phyloP scores from a whole-genome alignment of 768 basidiomycete species.

The Saitozyma sp. region DNA sequence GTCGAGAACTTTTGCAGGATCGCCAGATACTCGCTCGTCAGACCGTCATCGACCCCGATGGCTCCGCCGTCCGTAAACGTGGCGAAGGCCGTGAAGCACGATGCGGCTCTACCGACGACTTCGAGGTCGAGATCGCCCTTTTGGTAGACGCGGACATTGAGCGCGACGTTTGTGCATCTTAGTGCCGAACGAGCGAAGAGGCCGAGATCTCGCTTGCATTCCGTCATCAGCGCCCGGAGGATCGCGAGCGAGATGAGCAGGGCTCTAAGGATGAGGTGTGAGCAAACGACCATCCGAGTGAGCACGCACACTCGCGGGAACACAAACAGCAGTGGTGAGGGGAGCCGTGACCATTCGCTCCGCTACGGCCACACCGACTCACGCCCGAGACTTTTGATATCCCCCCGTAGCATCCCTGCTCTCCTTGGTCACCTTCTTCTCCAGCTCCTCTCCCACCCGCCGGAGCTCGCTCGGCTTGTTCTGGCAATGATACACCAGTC shows the following conservation, averaged over 20 bases:
- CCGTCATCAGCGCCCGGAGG: conserved; percentile 74
- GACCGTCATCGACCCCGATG: conserved; percentile 70
- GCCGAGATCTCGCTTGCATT: conserved; percentile 60
- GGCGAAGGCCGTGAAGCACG: conserved; percentile 86
- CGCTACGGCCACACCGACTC: conserved; percentile 49
- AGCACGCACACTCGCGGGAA: too few relatives aligned
- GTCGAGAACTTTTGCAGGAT: conserved; percentile 66
- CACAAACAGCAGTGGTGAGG: too few relatives aligned
- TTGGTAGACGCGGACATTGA: conserved; percentile 45
- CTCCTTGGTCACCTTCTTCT: conserved; percentile 44
- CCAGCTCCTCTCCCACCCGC: conserved; percentile 48
- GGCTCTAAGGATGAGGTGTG: conserved; percentile 14
- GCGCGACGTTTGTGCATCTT: conserved; percentile 32
- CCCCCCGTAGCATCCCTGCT: conserved; percentile 62
- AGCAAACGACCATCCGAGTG: too few relatives aligned
- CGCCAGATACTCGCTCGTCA: conserved; percentile 70
- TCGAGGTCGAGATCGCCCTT: conserved; percentile 48
- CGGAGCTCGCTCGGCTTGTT: conserved; percentile 49
- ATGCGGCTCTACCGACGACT: conserved; percentile 61
- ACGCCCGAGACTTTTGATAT: conserved; percentile 78
- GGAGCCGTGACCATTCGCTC: too few relatives aligned
- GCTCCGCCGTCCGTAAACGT: conserved; percentile 85
- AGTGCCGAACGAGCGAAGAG: conserved; percentile 45
- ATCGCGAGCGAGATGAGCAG: conserved; percentile 82
- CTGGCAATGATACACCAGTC: conserved; percentile 44